Conservation (phyloP, 1,284 basidiomycete species). For the Termitomyces sp. region DNA sequence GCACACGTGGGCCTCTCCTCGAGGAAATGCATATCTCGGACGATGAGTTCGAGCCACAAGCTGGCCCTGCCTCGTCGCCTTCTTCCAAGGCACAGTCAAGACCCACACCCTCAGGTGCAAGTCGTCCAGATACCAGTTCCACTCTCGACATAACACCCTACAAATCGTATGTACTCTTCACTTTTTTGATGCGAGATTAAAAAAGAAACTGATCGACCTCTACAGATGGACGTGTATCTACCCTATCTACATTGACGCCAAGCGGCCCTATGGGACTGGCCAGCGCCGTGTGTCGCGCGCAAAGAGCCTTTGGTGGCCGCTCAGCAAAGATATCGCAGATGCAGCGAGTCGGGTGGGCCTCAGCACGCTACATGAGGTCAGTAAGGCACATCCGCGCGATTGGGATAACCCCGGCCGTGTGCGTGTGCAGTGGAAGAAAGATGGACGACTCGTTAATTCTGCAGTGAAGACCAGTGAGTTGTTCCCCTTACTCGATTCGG, state of each 20-base stretch:
- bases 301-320: constrained; percentile 89
- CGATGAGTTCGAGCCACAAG: constrained; percentile 37
- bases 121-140: constrained; percentile 26
- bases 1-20: constrained; percentile 67
- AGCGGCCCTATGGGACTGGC: constrained; percentile 79
- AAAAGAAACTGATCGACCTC: constrained; percentile 11
- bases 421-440: constrained; percentile 85
- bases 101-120: constrained; percentile 21
- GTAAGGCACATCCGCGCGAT: constrained; percentile 88
- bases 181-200: constrained; percentile 11
- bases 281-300: constrained; percentile 77
- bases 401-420: constrained; percentile 96
- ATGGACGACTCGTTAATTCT: constrained; percentile 67
- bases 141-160: constrained; percentile 74
- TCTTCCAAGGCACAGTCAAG: constrained; percentile 35
- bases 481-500: background rate
- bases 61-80: constrained; percentile 54
- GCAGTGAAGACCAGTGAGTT: constrained; percentile 76
- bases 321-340: constrained; percentile 87
- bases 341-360: constrained; percentile 76
- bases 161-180: constrained; percentile 53
- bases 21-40: constrained; percentile 59
- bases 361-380: constrained; percentile 80
- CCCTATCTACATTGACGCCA: constrained; percentile 96
- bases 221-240: constrained; percentile 91